These are phyloP conservation scores for Microsporum canis DNA, from an alignment of 2,329 filamentous ascomycete species.

Conservation along the genomic window DNA sequence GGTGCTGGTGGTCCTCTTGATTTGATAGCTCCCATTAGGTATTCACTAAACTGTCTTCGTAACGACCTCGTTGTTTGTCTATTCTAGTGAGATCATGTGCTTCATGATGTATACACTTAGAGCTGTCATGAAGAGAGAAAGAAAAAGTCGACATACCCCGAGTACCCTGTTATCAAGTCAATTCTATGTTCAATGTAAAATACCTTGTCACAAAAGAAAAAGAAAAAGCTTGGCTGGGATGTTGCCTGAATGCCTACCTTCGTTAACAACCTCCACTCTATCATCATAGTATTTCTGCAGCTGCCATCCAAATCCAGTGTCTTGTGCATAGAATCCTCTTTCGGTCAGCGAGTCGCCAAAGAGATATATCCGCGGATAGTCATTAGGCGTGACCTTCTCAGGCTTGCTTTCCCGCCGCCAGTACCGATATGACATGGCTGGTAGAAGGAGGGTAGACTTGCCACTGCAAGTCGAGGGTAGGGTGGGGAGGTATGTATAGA, in stretches of 20 bases:
- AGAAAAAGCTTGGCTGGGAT: background rate
- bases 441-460: background rate
- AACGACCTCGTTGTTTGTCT: slow-evolving; percentile 15
- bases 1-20: slow-evolving; percentile 17
- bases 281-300: slow-evolving; percentile 15
- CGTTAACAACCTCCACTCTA: slow-evolving; percentile 16
- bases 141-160: slow-evolving; percentile 11
- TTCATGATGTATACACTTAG: background rate
- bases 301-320: slow-evolving; percentile 15
- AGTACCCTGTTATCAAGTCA: slow-evolving; percentile 10
- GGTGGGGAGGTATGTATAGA: background rate
- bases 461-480: background rate
- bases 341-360: slow-evolving; percentile 18
- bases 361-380: slow-evolving; percentile 17
- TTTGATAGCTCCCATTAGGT: slow-evolving; percentile 9
- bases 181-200: background rate
- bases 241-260: slow-evolving; percentile 8
- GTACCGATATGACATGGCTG: background rate
- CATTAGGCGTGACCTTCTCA: slow-evolving; percentile 4
- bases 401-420: background rate
- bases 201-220: too few species aligned
- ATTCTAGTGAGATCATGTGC: background rate
- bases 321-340: slow-evolving; percentile 10
- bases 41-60: slow-evolving; percentile 9
- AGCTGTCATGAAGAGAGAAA: background rate